Evolutionary conservation across 2,329 filamentous ascomycete species (phyloP).

Genomic region (Pseudocercospora crystallina): DNA sequence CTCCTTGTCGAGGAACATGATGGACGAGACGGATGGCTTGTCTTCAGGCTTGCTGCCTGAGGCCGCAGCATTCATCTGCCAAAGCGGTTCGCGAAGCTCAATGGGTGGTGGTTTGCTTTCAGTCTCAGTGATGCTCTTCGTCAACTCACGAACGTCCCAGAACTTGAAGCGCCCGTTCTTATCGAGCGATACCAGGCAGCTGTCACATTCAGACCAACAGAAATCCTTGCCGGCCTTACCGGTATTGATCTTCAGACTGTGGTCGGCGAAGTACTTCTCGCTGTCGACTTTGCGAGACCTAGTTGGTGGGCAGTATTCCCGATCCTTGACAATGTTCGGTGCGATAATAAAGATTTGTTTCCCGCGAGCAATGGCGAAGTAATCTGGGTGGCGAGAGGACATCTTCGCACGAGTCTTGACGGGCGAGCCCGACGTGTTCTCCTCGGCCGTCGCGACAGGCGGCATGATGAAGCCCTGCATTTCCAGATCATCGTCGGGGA

Average conservation of each 20-base stretch:
- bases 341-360: constrained; percentile 92
- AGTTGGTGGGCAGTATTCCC: constrained; percentile 51
- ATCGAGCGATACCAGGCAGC: constrained; percentile 89
- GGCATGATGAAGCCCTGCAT: constrained; percentile 86
- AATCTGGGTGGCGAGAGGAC: constrained; percentile 84
- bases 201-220: constrained; percentile 94
- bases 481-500: constrained; percentile 76
- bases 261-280: constrained; percentile 81
- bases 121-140: constrained; percentile 47
- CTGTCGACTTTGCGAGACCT: constrained; percentile 69
- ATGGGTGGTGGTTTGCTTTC: constrained; percentile 51
- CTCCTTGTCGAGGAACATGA: constrained; percentile 93
- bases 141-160: constrained; percentile 90
- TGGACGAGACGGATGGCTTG: constrained; percentile 95
- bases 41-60: constrained; percentile 51
- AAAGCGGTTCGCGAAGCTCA: constrained; percentile 73
- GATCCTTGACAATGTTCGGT: constrained; percentile 55
- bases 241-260: constrained; percentile 88
- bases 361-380: constrained; percentile 91
- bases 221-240: constrained; percentile 99
- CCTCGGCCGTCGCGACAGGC: constrained; percentile 79
- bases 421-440: constrained; percentile 86
- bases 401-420: constrained; percentile 93
- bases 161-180: constrained; percentile 96
- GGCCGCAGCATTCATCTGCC: constrained; percentile 71